A percentile compares a stretch with the other conserved stretches of the same genome.
Evolutionary conservation across 768 basidiomycete species (phyloP).

Genomic region (Kwoniella newhampshirensis): DNA sequence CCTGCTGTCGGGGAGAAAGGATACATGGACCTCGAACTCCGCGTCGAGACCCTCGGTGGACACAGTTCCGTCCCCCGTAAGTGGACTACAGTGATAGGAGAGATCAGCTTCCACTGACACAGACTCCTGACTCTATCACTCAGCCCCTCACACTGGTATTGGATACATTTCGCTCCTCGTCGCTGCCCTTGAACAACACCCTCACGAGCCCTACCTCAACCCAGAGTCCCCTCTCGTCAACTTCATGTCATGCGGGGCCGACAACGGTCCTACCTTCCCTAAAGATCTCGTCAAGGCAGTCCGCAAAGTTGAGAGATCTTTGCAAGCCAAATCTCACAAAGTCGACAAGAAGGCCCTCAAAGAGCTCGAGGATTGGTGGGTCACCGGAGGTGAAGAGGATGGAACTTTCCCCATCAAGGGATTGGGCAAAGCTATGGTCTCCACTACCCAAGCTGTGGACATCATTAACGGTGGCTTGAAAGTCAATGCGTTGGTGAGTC

Average conservation of each 20-base stretch:
- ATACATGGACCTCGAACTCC: constrained; percentile 40
- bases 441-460: constrained; percentile 45
- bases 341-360: constrained; percentile 58
- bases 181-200: constrained; percentile 45
- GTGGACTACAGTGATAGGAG: too few relatives aligned
- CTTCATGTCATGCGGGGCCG: constrained; percentile 66
- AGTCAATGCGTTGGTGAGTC: constrained; percentile 37
- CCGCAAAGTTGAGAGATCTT: constrained; percentile 15
- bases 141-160: constrained; percentile 50
- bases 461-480: constrained; percentile 47
- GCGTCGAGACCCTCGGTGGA: constrained; percentile 44
- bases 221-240: constrained; percentile 64
- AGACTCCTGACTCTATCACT: not conserved
- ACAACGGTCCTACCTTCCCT: constrained; percentile 60
- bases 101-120: not conserved
- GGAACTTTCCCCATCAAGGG: constrained; percentile 16
- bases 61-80: constrained; percentile 44
- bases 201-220: constrained; percentile 54
- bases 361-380: constrained; percentile 52
- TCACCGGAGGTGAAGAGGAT: constrained; percentile 24
- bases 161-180: constrained; percentile 47
- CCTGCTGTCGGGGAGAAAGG: constrained; percentile 50
- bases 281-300: constrained; percentile 23
- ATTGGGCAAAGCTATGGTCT: constrained; percentile 31
- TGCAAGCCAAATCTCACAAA: constrained; percentile 18